Evolutionary conservation across 129 eudicot genomes (phyloP).

Genomic region (Solidago caesia): DNA sequence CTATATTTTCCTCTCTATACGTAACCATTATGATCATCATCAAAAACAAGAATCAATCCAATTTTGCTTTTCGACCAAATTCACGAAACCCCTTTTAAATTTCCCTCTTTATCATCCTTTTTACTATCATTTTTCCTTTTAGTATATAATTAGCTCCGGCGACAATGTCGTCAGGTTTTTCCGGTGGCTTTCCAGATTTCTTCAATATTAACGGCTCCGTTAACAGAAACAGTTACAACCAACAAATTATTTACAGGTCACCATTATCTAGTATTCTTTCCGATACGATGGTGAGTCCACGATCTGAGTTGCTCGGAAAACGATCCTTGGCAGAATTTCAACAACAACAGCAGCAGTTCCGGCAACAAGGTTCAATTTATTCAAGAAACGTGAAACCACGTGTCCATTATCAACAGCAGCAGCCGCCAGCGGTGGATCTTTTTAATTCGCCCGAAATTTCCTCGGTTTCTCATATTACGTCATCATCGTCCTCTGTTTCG

Average conservation of each 20-base stretch:
- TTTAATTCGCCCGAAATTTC: slow-evolving; percentile 40
- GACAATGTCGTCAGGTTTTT: slow-evolving; percentile 58
- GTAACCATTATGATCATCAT: not conserved
- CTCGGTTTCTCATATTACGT: slow-evolving; percentile 29
- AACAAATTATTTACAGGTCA: slow-evolving; percentile 37
- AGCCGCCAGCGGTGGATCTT: slow-evolving; percentile 29
- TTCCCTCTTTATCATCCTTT: slow-evolving; percentile 11
- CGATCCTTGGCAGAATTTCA: slow-evolving; percentile 71
- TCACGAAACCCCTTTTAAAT: slow-evolving; percentile 18
- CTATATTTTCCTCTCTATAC: not conserved
- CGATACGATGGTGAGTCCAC: slow-evolving; percentile 38
- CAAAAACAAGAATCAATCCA: slow-evolving; percentile 21
- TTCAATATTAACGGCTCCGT: slow-evolving; percentile 26
- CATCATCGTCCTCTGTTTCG: slow-evolving; percentile 25
- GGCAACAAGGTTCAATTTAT: slow-evolving; percentile 39
- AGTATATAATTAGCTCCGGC: not conserved
- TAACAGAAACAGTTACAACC: slow-evolving; percentile 23
- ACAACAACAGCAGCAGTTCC: slow-evolving; percentile 20
- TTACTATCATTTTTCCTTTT: not conserved
- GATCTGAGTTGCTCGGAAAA: slow-evolving; percentile 64
- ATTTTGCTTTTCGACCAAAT: slow-evolving; percentile 22
- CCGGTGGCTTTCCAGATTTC: slow-evolving; percentile 53
- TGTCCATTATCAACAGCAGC: slow-evolving; percentile 32
- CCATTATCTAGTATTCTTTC: slow-evolving; percentile 46
- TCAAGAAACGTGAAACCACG: slow-evolving; percentile 59